phyloP scores from a whole-genome alignment of 768 basidiomycete genomes.

The Macrolepiota dolichaula region DNA sequence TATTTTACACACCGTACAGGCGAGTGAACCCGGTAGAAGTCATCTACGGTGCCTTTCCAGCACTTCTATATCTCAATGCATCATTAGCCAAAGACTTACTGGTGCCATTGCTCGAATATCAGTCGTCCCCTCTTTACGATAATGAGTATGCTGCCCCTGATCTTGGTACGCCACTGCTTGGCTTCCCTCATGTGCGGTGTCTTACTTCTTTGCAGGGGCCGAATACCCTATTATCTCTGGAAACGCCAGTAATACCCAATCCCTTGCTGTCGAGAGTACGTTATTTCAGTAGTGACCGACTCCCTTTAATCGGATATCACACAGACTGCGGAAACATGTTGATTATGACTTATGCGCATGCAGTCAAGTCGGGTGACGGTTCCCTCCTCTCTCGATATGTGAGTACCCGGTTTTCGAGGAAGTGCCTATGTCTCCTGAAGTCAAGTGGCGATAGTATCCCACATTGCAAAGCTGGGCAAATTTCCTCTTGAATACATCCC shows the following conservation, averaged over 20 bases:
- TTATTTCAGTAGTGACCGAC: neutral
- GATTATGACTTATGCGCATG: constrained; percentile 47
- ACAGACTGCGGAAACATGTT: constrained; percentile 59
- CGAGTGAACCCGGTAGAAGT: constrained; percentile 43
- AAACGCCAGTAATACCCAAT: constrained; percentile 9
- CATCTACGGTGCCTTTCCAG: constrained; percentile 38
- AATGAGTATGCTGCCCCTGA: constrained; percentile 25
- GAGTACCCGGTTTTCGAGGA: constrained; percentile 12
- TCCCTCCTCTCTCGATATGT: constrained; percentile 37
- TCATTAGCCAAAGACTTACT: constrained; percentile 37
- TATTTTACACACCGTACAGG: neutral
- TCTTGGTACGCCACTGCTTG: constrained; percentile 20
- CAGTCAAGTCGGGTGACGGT: constrained; percentile 25
- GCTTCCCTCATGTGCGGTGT: neutral
- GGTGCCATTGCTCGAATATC: constrained; percentile 46
- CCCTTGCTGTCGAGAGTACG: constrained; percentile 23
- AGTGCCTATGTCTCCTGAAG: neutral
- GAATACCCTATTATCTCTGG: constrained; percentile 16
- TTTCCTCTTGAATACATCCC: constrained; percentile 36
- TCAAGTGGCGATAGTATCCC: constrained; percentile 27
- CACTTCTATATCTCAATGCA: constrained; percentile 40
- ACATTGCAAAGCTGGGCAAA: constrained; percentile 50
- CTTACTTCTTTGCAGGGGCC: neutral
- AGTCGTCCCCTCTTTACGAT: constrained; percentile 20
- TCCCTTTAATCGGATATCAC: neutral